Evolutionary conservation across 2,329 filamentous ascomycete genomes (phyloP), one percentile per base, ranked within the genome.

Genomic region (Venturia carpophila): DNA sequence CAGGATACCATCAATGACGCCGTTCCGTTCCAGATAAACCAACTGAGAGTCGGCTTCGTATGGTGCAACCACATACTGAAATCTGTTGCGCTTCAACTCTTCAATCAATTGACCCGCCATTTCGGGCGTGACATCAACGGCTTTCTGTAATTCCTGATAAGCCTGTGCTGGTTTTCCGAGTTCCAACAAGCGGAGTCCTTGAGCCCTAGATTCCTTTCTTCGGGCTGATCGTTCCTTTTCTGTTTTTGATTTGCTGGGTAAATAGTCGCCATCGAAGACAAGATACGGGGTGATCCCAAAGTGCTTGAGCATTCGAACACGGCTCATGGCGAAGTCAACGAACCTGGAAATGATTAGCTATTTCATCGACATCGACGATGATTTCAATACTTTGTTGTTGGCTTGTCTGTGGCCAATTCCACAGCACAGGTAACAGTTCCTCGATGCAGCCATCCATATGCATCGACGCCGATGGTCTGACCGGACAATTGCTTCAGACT

Each of bases 31-130:
- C 45, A 99, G 82, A 73, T 97, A 99, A 34, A 92, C 92, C 70
- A 99, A 83, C 75, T 99, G 93, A n/a, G 93, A 88, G 75, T 99
- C 94, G 60, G 94, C 94, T 79, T 99, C 94, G 76, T 97, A 99
- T 0, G 94, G 94, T 0, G 94, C 94, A 21, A 99, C 95, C 65
- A 99, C 82, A 73, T 96, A 97, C 66, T 91, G 84, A 19, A 99
- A 83, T 47, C 86, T 83, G 71, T 87, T 79, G 71, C 85, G 85
- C 77, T 95, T 97, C 71, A 97, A 81, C 74, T 96, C 91, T 69
- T 97, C 92, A 66, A 99, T 99, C 64, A 97, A 79, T 69, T 90
- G 83, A 7, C 90, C 86, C 9, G 94, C 94, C 95, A 99, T 99
- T 71, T 94, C 87, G 1, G 95, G 93, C 1, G 94, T 97, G 45